Conservation (phyloP, 2,329 filamentous ascomycete genomes). For the Colletotrichum truncatum region DNA sequence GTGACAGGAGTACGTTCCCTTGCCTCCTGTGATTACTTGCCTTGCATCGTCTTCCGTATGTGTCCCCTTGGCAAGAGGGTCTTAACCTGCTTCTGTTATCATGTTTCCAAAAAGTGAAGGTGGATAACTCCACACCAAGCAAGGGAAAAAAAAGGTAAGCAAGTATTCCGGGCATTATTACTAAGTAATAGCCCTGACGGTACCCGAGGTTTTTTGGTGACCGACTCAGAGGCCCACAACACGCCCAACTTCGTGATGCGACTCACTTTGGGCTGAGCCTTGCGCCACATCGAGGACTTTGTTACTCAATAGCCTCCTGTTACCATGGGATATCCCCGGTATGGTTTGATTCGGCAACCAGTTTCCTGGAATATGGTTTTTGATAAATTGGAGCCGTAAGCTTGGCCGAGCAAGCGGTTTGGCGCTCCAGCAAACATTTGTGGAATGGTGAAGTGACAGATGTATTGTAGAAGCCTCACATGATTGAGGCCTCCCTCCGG, state of each 20-base stretch:
- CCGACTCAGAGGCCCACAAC: not conserved
- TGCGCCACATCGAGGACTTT: not conserved
- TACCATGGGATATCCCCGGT: not conserved
- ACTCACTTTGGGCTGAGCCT: not conserved
- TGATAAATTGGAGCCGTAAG: not conserved
- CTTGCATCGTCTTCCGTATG: not conserved
- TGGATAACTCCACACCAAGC: too few species aligned
- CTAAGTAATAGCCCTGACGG: not conserved
- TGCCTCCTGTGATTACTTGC: not conserved
- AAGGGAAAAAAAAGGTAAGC: too few species aligned
- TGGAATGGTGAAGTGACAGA: not conserved
- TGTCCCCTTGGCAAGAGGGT: not conserved
- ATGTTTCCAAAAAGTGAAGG: not conserved
- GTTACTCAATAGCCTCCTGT: not conserved
- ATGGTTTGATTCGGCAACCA: not conserved
- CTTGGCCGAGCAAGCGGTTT: not conserved
- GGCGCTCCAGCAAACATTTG: not conserved
- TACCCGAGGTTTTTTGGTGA: not conserved
- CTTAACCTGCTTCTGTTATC: not conserved
- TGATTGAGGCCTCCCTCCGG: not conserved
- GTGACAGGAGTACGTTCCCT: conserved; percentile 6
- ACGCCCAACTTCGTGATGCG: not conserved
- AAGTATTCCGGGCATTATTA: not conserved
- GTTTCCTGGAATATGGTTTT: not conserved
- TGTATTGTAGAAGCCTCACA: not conserved